phyloP scores from a whole-genome alignment of 2,329 filamentous ascomycete species.

The Bipolaris bicolor region DNA sequence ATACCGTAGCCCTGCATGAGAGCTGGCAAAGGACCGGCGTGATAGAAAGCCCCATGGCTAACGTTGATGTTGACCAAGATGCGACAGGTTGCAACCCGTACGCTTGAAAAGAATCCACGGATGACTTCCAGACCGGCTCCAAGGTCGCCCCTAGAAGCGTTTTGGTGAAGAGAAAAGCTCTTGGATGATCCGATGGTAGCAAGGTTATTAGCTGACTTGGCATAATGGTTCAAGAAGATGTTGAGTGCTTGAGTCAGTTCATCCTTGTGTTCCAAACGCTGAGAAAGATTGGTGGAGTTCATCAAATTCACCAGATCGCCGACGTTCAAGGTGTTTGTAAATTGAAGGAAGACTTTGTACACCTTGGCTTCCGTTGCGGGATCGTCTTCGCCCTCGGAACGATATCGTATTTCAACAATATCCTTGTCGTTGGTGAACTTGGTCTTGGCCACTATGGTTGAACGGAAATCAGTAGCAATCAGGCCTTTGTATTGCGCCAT shows the following conservation, averaged over 20 bases:
- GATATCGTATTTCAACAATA: slow-evolving; percentile 25
- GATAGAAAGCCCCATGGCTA: slow-evolving; percentile 63
- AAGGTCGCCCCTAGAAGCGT: slow-evolving; percentile 47
- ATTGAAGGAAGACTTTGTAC: slow-evolving; percentile 25
- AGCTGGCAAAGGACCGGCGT: slow-evolving; percentile 48
- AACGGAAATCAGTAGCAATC: slow-evolving; percentile 32
- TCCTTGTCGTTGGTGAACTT: slow-evolving; percentile 23
- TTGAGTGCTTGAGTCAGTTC: slow-evolving; percentile 63
- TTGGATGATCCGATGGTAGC: slow-evolving; percentile 59
- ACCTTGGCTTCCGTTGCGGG: slow-evolving; percentile 10
- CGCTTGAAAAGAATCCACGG: slow-evolving; percentile 66
- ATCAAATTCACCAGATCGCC: slow-evolving; percentile 56
- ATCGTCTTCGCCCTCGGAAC: slow-evolving; percentile 29
- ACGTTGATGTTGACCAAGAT: slow-evolving; percentile 68
- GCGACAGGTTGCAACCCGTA: slow-evolving; percentile 62
- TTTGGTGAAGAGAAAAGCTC: slow-evolving; percentile 47
- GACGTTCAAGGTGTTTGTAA: slow-evolving; percentile 22
- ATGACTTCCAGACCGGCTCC: slow-evolving; percentile 61
- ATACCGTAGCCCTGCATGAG: slow-evolving; percentile 30
- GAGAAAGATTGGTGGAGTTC: slow-evolving; percentile 47
- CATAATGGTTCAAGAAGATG: slow-evolving; percentile 60
- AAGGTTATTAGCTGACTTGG: slow-evolving; percentile 51
- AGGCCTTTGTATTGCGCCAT: slow-evolving; percentile 11
- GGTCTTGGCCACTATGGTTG: slow-evolving; percentile 28
- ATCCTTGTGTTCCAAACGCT: slow-evolving; percentile 50